phyloP scores from a whole-genome alignment of 2,329 filamentous ascomycete genomes.

The Basipetospora chlamydospora region DNA sequence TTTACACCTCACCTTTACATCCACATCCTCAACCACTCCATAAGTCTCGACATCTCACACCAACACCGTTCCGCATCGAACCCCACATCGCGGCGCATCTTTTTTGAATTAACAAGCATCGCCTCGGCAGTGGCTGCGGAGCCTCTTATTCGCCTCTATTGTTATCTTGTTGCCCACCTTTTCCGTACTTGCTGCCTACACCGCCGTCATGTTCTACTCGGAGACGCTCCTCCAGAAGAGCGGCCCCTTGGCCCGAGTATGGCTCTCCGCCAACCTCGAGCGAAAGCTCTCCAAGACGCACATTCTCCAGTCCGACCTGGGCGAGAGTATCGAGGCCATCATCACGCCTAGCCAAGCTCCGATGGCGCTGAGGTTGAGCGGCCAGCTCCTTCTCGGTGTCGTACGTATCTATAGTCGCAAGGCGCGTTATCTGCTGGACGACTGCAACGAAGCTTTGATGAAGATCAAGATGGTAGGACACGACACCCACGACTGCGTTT shows the following conservation, averaged over 20 bases:
- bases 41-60: not conserved
- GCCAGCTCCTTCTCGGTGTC: constrained; percentile 86
- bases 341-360: constrained; percentile 86
- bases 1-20: constrained; percentile 4
- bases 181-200: constrained; percentile 2
- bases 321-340: constrained; percentile 88
- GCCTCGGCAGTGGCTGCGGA: constrained; percentile 3
- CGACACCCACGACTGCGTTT: not conserved
- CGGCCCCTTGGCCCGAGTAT: constrained; percentile 90
- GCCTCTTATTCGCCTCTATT: constrained; percentile 4
- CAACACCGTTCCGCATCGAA: not conserved
- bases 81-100: not conserved
- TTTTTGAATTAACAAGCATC: not conserved
- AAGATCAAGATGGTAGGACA: constrained; percentile 89
- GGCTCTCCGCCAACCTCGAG: constrained; percentile 95
- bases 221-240: constrained; percentile 93
- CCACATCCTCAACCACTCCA: constrained; percentile 2
- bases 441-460: constrained; percentile 92
- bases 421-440: constrained; percentile 87
- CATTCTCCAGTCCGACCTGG: constrained; percentile 85
- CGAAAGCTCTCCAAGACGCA: constrained; percentile 97
- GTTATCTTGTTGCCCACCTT: not conserved
- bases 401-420: constrained; percentile 97
- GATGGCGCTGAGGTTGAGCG: constrained; percentile 85
- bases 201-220: constrained; percentile 79